Percentiles rank a stretch among this genome's conserved stretches.
These are phyloP conservation scores for Pestalotiopsis sp. DNA, from an alignment of 2,329 filamentous ascomycete species.

Conservation along the genomic window DNA sequence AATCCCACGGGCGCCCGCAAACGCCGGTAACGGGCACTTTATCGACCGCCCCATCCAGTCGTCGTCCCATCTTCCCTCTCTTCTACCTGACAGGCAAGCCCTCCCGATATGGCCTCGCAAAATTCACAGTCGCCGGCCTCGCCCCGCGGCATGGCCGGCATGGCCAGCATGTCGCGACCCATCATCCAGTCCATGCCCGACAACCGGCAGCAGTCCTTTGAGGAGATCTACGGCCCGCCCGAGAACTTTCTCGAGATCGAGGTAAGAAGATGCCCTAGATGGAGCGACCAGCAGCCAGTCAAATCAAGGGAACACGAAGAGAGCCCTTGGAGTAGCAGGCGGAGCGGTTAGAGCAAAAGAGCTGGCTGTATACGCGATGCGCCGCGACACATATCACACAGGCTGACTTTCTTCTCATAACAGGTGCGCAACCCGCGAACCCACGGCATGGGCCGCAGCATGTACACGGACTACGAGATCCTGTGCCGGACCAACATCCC, in stretches of 20 bases:
- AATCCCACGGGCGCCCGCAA: background rate
- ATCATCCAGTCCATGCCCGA: constrained; percentile 68
- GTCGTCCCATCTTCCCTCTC: background rate
- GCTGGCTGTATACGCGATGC: background rate
- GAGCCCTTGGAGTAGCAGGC: too few relatives aligned
- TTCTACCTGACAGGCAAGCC: background rate
- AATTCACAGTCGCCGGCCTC: constrained; percentile 12
- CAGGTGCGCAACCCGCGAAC: constrained; percentile 93
- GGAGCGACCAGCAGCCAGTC: background rate
- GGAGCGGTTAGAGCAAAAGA: too few relatives aligned
- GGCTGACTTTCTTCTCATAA: background rate
- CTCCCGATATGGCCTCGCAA: background rate
- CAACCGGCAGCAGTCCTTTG: constrained; percentile 89
- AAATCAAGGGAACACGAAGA: too few relatives aligned
- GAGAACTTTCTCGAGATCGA: constrained; percentile 99
- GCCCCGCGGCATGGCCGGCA: constrained; percentile 29
- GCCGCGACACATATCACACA: background rate
- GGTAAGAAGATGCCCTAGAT: constrained; percentile 46
- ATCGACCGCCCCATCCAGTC: background rate
- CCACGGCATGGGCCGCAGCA: constrained; percentile 88
- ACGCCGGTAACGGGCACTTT: background rate
- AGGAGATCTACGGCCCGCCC: constrained; percentile 97
- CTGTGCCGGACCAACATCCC: constrained; percentile 98
- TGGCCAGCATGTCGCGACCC: constrained; percentile 43
- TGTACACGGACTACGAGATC: constrained; percentile 99